Conservation (phyloP, 192 early-diverging fungal species). For the Podila epigama region DNA sequence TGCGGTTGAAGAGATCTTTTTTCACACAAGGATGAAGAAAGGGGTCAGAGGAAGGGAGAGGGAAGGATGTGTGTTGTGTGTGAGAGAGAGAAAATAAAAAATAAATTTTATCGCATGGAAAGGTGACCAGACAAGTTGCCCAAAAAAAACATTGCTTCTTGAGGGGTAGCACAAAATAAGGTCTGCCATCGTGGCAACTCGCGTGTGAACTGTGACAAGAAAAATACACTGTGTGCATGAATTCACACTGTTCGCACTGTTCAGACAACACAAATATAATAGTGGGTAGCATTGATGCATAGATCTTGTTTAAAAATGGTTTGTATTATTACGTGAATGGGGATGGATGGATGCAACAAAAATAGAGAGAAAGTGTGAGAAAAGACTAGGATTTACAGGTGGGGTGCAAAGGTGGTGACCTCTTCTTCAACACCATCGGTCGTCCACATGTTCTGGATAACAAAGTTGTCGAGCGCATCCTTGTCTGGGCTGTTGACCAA, state of each 20-base stretch:
- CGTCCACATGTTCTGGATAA: conserved; percentile 42
- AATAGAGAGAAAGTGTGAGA: neutral
- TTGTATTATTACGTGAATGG: neutral
- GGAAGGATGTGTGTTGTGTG: neutral
- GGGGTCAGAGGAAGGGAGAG: neutral
- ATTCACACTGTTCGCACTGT: no score
- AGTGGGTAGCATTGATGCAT: no score
- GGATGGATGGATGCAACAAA: neutral
- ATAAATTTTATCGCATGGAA: no score
- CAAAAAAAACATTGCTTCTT: no score
- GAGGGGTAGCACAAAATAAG: no score
- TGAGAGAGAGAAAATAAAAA: neutral
- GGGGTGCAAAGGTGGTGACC: conserved; percentile 26
- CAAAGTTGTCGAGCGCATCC: conserved; percentile 25
- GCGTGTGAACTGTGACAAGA: no score
- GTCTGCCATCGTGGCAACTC: no score
- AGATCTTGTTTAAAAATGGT: neutral
- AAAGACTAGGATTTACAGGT: conserved; percentile 15
- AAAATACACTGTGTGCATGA: no score
- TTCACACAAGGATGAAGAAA: neutral
- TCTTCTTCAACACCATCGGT: conserved; percentile 36
- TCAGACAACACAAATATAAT: no score
- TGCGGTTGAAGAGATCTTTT: no score
- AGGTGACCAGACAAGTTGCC: neutral
- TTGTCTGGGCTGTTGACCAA: conserved; percentile 46